phyloP scores from a whole-genome alignment of 495 filamentous ascomycete genomes.

The Trichocladium antarcticum region DNA sequence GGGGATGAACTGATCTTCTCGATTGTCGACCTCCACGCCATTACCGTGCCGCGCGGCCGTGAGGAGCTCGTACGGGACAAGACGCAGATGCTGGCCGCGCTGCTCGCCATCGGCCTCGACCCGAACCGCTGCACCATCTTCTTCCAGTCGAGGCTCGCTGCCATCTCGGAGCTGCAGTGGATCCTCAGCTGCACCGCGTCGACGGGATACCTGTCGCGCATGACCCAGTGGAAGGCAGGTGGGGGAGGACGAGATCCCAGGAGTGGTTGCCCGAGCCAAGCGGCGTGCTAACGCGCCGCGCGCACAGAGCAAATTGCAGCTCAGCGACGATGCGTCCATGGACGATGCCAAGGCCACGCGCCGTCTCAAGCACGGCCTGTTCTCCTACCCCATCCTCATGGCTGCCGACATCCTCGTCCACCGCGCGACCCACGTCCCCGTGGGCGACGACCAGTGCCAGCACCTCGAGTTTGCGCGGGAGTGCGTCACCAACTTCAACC shows the following conservation, averaged over 20 bases:
- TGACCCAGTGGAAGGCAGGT: slow-evolving; percentile 92
- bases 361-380: slow-evolving; percentile 75
- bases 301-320: slow-evolving; percentile 55
- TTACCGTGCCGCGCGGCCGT: slow-evolving; percentile 62
- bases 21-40: slow-evolving; percentile 86
- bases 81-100: slow-evolving; percentile 60
- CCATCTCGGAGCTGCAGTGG: slow-evolving; percentile 89
- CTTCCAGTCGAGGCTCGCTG: slow-evolving; percentile 64
- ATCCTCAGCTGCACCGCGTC: slow-evolving; percentile 82
- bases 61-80: slow-evolving; percentile 49
- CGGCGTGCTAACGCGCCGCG: neutral
- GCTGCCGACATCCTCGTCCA: slow-evolving; percentile 91
- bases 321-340: slow-evolving; percentile 44
- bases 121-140: slow-evolving; percentile 69
- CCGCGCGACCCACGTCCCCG: slow-evolving; percentile 84
- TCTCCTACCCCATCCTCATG: slow-evolving; percentile 92
- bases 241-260: too few relatives aligned
- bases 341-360: slow-evolving; percentile 42
- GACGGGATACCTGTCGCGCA: slow-evolving; percentile 78
- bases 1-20: slow-evolving; percentile 61
- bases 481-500: slow-evolving; percentile 74
- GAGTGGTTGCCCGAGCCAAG: neutral
- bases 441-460: slow-evolving; percentile 86
- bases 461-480: slow-evolving; percentile 88
- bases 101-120: slow-evolving; percentile 76